Evolutionary conservation across 768 basidiomycete species (phyloP).

Genomic region (Polyporus arcularius): DNA sequence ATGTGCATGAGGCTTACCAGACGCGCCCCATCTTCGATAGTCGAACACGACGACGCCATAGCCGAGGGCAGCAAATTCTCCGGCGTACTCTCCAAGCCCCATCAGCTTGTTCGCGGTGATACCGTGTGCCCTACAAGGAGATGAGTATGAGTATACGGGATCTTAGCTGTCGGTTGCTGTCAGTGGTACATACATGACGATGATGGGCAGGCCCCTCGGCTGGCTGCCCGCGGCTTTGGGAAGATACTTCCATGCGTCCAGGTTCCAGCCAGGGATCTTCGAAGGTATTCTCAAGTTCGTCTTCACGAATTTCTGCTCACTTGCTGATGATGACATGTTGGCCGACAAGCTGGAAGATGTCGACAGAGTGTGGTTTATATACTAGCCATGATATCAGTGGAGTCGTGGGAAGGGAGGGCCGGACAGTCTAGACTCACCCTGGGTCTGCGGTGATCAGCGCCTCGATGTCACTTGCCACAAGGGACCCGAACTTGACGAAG

Average conservation of each 20-base stretch:
- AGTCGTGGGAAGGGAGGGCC: too few relatives aligned
- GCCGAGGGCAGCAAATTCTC: conserved; percentile 31
- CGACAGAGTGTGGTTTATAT: too few relatives aligned
- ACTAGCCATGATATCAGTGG: too few relatives aligned
- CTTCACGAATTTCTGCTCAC: conserved; percentile 2
- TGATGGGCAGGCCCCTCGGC: conserved; percentile 25
- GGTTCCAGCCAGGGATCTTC: conserved; percentile 31
- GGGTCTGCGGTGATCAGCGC: too few relatives aligned
- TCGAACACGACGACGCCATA: conserved; percentile 40
- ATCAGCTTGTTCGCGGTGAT: conserved; percentile 34
- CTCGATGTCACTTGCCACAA: too few relatives aligned
- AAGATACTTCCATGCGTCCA: conserved; percentile 38
- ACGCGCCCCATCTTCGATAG: conserved; percentile 40
- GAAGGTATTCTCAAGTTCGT: conserved; percentile 35
- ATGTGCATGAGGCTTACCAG: conserved; percentile 24
- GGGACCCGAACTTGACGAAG: too few relatives aligned
- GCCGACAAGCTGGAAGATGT: neutral
- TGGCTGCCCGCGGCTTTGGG: conserved; percentile 15
- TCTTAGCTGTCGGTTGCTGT: neutral
- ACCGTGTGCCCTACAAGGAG: conserved; percentile 35
- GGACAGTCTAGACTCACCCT: too few relatives aligned
- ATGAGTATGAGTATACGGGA: neutral
- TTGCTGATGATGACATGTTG: neutral
- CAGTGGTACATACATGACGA: conserved; percentile 30
- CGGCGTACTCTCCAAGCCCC: conserved; percentile 33